These are phyloP conservation scores for Coprinopsis strossmayeri DNA, from an alignment of 768 basidiomycete species.

Conservation along the genomic window DNA sequence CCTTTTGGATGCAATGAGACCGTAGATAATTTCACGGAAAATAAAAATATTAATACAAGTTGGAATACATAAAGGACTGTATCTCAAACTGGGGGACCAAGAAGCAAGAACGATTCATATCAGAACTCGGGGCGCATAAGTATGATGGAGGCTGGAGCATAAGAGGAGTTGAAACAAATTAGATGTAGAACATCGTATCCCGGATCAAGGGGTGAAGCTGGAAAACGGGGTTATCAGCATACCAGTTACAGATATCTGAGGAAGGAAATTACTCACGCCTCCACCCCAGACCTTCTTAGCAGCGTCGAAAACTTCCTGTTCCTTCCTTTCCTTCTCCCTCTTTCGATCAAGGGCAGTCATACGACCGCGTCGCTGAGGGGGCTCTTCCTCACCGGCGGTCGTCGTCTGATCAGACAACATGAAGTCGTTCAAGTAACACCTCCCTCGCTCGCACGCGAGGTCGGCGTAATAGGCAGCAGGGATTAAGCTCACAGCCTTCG, in stretches of 20 bases:
- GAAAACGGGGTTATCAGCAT: neutral
- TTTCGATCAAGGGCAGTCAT: constrained; percentile 12
- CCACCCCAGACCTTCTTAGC: constrained; percentile 46
- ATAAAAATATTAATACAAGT: too few species aligned
- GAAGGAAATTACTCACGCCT: constrained; percentile 32
- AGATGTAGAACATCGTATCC: constrained; percentile 6
- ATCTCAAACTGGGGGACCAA: neutral
- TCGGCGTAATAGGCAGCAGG: constrained; percentile 81
- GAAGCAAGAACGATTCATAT: neutral
- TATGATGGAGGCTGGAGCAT: neutral
- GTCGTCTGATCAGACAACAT: constrained; percentile 48
- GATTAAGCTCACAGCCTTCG: constrained; percentile 75
- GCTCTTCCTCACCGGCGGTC: constrained; percentile 19
- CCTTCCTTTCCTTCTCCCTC: constrained; percentile 31
- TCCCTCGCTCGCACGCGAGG: constrained; percentile 73
- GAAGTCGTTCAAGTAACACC: constrained; percentile 71
- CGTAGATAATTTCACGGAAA: too few species aligned
- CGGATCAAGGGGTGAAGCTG: neutral
- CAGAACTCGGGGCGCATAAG: neutral
- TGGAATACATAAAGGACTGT: neutral
- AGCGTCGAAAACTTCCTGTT: constrained; percentile 32
- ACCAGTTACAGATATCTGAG: neutral
- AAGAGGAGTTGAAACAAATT: neutral
- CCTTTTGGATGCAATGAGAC: too few species aligned
- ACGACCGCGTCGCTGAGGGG: constrained; percentile 11